Conservation (phyloP, 1,284 basidiomycete species). For the Butyriboletus regius region DNA sequence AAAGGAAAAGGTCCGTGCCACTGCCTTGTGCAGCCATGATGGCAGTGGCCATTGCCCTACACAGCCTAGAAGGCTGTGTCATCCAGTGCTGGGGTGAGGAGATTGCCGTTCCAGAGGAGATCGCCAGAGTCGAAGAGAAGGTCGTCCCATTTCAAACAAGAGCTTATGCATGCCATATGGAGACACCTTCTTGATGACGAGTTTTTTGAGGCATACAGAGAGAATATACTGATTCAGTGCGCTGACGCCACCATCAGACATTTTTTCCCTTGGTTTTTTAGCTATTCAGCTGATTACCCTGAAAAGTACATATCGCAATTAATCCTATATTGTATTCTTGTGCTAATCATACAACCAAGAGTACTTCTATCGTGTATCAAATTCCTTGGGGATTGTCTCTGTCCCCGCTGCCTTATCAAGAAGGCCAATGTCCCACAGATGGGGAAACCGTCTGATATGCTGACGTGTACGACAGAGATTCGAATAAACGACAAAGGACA, state of each 20-base stretch:
- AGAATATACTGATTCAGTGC: constrained; percentile 25
- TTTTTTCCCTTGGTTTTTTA: constrained; percentile 21
- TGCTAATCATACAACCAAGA: background rate
- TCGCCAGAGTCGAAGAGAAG: too few relatives aligned
- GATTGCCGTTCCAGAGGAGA: too few relatives aligned
- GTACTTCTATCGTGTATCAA: background rate
- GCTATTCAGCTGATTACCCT: constrained; percentile 29
- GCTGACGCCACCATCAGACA: constrained; percentile 14
- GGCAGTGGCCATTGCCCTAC: too few relatives aligned
- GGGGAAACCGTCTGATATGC: background rate
- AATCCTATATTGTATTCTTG: too few relatives aligned
- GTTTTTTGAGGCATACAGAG: constrained; percentile 9
- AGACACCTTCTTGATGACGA: background rate
- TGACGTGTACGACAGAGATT: background rate
- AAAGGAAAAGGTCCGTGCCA: too few relatives aligned
- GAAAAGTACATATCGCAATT: constrained; percentile 24
- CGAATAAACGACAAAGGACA: background rate
- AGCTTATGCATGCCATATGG: constrained; percentile 18
- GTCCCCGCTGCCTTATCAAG: background rate
- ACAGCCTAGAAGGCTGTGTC: too few relatives aligned
- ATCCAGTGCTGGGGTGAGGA: too few relatives aligned
- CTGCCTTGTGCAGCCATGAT: too few relatives aligned
- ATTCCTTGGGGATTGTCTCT: background rate
- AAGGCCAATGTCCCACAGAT: background rate
- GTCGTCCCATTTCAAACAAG: constrained; percentile 15